phyloP scores from a whole-genome alignment of 441 rosid species.

The Adansonia grandidieri region DNA sequence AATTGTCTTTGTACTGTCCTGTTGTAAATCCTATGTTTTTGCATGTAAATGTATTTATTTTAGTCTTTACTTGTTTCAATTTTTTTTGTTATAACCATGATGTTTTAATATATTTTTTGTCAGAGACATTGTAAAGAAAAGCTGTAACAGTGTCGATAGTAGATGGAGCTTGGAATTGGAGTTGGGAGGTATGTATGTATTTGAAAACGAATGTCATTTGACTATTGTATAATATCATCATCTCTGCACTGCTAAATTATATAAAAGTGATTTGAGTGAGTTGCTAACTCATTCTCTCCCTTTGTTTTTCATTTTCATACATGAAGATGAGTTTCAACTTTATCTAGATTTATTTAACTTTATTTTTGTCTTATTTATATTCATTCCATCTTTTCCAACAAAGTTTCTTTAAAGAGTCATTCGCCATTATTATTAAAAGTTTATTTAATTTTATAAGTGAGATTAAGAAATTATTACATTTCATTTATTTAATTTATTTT shows the following conservation, averaged over 20 bases:
- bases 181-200: constrained; percentile 19
- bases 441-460: no score
- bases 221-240: neutral
- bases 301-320: neutral
- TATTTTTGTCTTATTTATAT: no score
- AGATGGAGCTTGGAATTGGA: constrained; percentile 27
- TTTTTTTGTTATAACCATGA: constrained; percentile 18
- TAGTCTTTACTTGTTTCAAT: neutral
- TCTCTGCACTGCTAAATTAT: neutral
- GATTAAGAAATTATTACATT: no score
- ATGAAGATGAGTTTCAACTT: neutral
- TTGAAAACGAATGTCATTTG: neutral
- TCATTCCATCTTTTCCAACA: no score
- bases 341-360: no score
- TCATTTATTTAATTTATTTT: no score
- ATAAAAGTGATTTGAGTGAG: neutral
- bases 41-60: constrained; percentile 42
- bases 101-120: neutral
- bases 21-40: constrained; percentile 60
- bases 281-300: no score
- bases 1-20: constrained; percentile 23
- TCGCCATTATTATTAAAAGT: no score
- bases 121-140: constrained; percentile 28
- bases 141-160: constrained; percentile 33
- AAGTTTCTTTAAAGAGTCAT: no score